Base-by-base conservation (phyloP, 192 early-diverging fungal genomes). In the Backusella psychrophila region DNA sequence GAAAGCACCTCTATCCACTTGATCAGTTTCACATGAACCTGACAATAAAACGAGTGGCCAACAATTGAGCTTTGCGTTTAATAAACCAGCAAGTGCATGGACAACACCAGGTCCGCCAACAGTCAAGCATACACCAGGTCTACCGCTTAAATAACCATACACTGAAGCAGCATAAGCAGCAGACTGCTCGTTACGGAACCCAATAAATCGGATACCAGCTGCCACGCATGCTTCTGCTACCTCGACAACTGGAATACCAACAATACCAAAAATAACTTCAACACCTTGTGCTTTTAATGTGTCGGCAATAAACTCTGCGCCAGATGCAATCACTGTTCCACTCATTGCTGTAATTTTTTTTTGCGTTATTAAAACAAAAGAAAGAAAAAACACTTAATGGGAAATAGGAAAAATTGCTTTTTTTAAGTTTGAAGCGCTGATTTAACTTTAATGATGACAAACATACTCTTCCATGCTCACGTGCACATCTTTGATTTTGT, bases 161-260 rank as follows among this genome's bases (percentile, higher is more conserved):
- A 85, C 89, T 14, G 89, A 87, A 17, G 91, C 92, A 35, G 91
- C 92, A 77, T 92, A 92, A 77, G 87, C 87, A 69, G 90, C 90
- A 8, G 92, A 91, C 84, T 93, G 92, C 74, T 93, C 92, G 82
- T 94, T 93, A 71, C 91, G 86, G 79, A 94, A 92, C 14, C 87
- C 88, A 75, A 93, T 83, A 74, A 91, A 94, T 71, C 77, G 81
- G 23, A 94, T 93, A 52, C 91, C 91, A 56, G 84, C 85, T 19
- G 86, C 86, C 63, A 86, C 88, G 65, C 89, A 89, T 31, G 92
- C 91, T n/a, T 93, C 92, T 49, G 90, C 92, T 1, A 93, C 84
- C 46, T 94, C 92, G 26, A 93, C 87, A 11, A 94, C 91, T 31
- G 92, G 92, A 72, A 93, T 91, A 4, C 92, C 92, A 35, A 94